These are phyloP conservation scores for Cystobasidium tubakii DNA, from an alignment of 768 basidiomycete genomes.

Conservation along the genomic window DNA sequence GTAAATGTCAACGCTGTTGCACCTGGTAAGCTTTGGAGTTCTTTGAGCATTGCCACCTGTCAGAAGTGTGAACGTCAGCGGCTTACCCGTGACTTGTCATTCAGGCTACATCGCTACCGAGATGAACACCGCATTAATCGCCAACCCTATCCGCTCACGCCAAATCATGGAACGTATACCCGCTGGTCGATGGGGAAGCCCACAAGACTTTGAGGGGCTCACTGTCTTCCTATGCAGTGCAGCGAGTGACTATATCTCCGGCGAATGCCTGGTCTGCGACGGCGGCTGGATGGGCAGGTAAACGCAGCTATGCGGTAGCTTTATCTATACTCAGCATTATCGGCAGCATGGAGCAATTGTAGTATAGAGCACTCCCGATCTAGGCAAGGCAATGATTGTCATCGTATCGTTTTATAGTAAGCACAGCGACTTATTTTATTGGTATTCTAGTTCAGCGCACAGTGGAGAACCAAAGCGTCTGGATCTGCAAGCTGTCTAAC, in stretches of 20 bases:
- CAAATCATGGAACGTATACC: constrained; percentile 57
- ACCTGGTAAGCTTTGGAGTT: constrained; percentile 48
- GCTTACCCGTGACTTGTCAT: too few species aligned
- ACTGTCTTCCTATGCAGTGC: constrained; percentile 64
- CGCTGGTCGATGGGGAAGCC: constrained; percentile 65
- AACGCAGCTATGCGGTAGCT: background rate
- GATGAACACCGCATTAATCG: constrained; percentile 67
- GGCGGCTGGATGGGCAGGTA: constrained; percentile 55
- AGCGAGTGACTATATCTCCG: constrained; percentile 67
- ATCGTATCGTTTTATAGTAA: too few species aligned
- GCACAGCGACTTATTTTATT: too few species aligned
- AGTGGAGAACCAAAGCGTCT: too few species aligned
- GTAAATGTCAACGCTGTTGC: constrained; percentile 84
- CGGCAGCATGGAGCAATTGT: background rate
- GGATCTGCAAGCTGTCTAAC: background rate
- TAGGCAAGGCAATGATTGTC: too few species aligned
- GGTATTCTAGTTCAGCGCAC: too few species aligned
- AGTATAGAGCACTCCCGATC: background rate
- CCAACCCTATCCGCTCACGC: constrained; percentile 61
- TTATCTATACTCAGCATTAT: background rate
- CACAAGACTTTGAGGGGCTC: constrained; percentile 68
- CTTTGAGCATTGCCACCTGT: too few species aligned
- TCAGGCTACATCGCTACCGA: constrained; percentile 64
- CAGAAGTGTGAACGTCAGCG: background rate
- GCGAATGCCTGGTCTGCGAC: constrained; percentile 66